Conservation (phyloP, 345 rosid genomes). For the Brassica cretica region DNA sequence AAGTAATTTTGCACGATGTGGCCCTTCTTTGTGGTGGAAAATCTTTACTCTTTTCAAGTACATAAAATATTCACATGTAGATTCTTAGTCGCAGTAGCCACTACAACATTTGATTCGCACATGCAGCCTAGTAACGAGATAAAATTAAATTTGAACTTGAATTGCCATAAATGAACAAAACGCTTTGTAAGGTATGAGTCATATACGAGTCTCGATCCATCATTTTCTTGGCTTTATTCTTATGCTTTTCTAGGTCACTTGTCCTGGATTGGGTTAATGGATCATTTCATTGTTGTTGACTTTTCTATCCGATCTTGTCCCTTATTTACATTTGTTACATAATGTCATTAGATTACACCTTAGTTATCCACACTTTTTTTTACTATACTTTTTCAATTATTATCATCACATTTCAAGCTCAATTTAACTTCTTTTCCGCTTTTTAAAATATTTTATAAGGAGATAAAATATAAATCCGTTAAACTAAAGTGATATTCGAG, state of each 20-base stretch:
- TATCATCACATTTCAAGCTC: background rate
- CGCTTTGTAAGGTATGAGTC: background rate
- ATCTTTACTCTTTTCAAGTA: constrained; percentile 12
- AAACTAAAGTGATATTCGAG: too few species aligned
- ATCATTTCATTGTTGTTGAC: constrained; percentile 19
- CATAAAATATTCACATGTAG: constrained; percentile 24
- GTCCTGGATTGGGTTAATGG: constrained; percentile 8
- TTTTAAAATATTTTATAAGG: background rate
- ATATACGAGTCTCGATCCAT: constrained; percentile 3
- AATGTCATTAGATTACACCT: constrained; percentile 12
- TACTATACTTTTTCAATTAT: too few species aligned
- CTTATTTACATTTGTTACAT: background rate
- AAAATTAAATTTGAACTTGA: background rate
- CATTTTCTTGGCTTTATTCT: constrained; percentile 22
- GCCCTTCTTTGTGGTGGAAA: constrained; percentile 21
- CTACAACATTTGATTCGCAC: too few species aligned
- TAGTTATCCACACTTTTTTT: background rate
- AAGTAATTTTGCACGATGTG: too few species aligned
- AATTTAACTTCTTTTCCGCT: background rate
- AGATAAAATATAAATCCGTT: background rate
- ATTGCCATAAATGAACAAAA: constrained; percentile 10
- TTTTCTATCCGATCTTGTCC: background rate
- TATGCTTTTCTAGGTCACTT: constrained; percentile 16
- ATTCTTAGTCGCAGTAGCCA: constrained; percentile 18
- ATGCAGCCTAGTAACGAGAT: constrained; percentile 7